Percentiles rank a stretch among this genome's conserved stretches.
Evolutionary conservation across 805 yeast species (phyloP).

Genomic region (Wickerhamomyces strasburgensis): DNA sequence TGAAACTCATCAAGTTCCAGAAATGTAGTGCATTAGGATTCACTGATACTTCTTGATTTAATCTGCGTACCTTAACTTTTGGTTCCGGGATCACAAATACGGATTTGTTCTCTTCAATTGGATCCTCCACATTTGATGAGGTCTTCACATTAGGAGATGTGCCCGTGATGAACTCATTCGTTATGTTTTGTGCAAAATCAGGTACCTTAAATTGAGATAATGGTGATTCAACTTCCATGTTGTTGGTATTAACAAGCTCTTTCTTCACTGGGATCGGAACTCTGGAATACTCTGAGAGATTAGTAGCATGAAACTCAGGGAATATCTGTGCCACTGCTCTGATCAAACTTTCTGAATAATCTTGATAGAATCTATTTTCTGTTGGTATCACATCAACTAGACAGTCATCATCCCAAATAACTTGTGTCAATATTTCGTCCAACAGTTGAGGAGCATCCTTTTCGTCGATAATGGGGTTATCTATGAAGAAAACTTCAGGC

Average conservation of each 20-base stretch:
- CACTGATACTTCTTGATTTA: constrained; percentile 37
- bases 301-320: constrained; percentile 21
- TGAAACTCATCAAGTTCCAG: constrained; percentile 56
- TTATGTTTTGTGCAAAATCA: constrained; percentile 4
- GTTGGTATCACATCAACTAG: constrained; percentile 10
- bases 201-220: constrained; percentile 13
- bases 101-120: constrained; percentile 4
- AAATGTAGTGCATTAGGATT: constrained; percentile 44
- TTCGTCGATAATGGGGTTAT: constrained; percentile 29
- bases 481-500: constrained; percentile 45
- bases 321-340: constrained; percentile 25
- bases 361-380: constrained; percentile 1
- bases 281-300: constrained; percentile 20
- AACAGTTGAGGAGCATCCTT: constrained; percentile 20
- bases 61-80: constrained; percentile 29
- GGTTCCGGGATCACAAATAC: constrained; percentile 35
- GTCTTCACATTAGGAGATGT: constrained; percentile 1
- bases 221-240: constrained; percentile 19
- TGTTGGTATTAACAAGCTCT: not conserved
- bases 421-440: constrained; percentile 27
- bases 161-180: constrained; percentile 4
- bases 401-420: constrained; percentile 24
- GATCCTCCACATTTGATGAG: not conserved
- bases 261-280: not conserved
- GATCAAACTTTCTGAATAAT: constrained; percentile 16